These are phyloP conservation scores for Calendula officinalis DNA, from an alignment of 129 eudicot species.

Conservation along the genomic window DNA sequence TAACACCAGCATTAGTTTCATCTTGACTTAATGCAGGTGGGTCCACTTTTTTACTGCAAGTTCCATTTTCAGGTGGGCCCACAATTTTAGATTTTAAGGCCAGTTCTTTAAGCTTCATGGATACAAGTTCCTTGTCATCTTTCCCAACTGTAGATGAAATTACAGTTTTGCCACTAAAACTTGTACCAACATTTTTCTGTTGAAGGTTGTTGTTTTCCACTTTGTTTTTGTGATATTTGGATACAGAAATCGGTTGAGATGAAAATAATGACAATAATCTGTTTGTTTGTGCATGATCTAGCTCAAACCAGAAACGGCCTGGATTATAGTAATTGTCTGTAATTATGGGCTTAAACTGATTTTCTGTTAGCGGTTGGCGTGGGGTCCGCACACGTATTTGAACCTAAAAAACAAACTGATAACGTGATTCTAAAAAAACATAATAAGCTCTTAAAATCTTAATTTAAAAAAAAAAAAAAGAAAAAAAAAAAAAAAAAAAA, in stretches of 20 bases:
- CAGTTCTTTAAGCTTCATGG: constrained; percentile 50
- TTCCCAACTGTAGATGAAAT: constrained; percentile 8
- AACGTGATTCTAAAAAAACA: not conserved
- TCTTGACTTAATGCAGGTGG: constrained; percentile 17
- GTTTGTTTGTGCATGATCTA: constrained; percentile 72
- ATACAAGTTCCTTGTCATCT: constrained; percentile 46
- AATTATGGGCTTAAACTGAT: constrained; percentile 66
- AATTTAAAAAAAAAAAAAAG: constrained; percentile 3
- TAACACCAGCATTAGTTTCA: constrained; percentile 19
- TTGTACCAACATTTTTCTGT: not conserved
- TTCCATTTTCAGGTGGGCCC: constrained; percentile 30
- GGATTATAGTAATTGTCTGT: constrained; percentile 52
- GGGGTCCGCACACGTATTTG: constrained; percentile 46
- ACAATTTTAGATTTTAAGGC: constrained; percentile 17
- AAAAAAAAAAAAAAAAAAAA: constrained; percentile 30
- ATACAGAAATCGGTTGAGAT: constrained; percentile 28
- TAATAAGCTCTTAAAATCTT: constrained; percentile 2
- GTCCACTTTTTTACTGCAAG: constrained; percentile 1
- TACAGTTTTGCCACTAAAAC: constrained; percentile 10
- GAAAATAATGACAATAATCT: constrained; percentile 48
- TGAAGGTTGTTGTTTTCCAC: constrained; percentile 30
- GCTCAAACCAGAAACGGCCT: constrained; percentile 70
- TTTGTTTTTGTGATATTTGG: constrained; percentile 27
- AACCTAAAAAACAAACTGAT: constrained; percentile 43
- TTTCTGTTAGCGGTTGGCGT: constrained; percentile 55